Base-by-base conservation (phyloP, 768 basidiomycete species). In the Psilocybe tampanensis region DNA sequence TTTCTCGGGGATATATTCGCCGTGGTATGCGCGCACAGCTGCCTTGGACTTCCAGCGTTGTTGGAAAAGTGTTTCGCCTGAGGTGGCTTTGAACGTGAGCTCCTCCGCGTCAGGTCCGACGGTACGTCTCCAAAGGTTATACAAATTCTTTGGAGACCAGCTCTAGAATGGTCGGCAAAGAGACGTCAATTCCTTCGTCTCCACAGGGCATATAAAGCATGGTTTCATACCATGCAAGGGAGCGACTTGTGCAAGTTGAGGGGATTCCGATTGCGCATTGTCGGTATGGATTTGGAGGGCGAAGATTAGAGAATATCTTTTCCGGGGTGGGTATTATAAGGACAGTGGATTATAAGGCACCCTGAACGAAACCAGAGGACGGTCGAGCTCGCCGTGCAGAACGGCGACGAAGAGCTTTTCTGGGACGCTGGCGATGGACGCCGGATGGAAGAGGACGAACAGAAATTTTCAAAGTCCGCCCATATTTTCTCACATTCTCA, bases 21-120 rank as follows among this genome's bases (percentile, higher is more conserved):
- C 95, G 68, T 98, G 97, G 80, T 98, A 98, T 3, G 86, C 95
- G 54, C 95, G 87, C 29, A 94, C 82, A 56, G 94, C 85, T 3
- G 87, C 81, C 73, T 96, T 97, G 12, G 92, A 85, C 18, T 76
- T 78, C 93, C 94, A 98, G 39, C 95, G 89, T 65, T 96, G 91
- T 72, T 96, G 92, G 76, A 92, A 97, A 34, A 98, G 81, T 0
- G 90, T 86, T 42, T 78, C 72, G 32, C 74, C 62, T 26, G 84
- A 81, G 15, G 70, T 69, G 21, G 74, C 69, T 52, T 76, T 83
- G 74, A 94, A 95, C 18, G 76, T 65, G 3, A 89, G 81, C 21
- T 86, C 80, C 6, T 68, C 61, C n/a, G 73, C 68, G 52, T 75
- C 74, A 7, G 76, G 70, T 56, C 67, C 86, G 52, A 66, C 71